Evolutionary conservation across 305 asterid genomes (phyloP).

Genomic region (Rubia peregrina): DNA sequence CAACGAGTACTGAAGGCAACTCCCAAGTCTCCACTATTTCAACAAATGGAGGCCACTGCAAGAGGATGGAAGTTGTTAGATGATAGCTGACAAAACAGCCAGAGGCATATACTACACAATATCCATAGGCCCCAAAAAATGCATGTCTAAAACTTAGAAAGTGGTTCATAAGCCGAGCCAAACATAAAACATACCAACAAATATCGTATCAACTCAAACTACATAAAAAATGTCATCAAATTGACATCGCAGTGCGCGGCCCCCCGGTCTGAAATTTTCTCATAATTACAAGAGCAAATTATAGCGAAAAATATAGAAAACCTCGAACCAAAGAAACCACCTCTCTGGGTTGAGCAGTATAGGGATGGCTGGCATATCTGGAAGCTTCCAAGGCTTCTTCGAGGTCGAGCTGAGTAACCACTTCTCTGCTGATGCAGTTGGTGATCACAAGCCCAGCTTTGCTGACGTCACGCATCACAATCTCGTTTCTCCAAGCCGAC

Average conservation of each 20-base stretch:
- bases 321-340: slow-evolving; percentile 24
- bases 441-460: slow-evolving; percentile 84
- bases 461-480: slow-evolving; percentile 84
- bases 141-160: too few relatives aligned
- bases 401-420: slow-evolving; percentile 65
- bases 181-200: not conserved
- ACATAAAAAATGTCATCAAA: too few relatives aligned
- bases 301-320: not conserved
- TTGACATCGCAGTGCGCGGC: not conserved
- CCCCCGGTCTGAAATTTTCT: not conserved
- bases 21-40: slow-evolving; percentile 96
- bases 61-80: slow-evolving; percentile 15
- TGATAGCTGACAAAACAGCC: not conserved
- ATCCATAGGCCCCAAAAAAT: too few relatives aligned
- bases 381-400: slow-evolving; percentile 95
- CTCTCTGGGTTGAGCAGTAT: slow-evolving; percentile 91
- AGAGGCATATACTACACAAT: not conserved
- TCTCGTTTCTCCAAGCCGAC: slow-evolving; percentile 59
- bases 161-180: not conserved
- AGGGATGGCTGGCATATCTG: slow-evolving; percentile 91
- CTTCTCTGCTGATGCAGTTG: slow-evolving; percentile 76
- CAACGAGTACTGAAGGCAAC: slow-evolving; percentile 83
- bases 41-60: slow-evolving; percentile 95
- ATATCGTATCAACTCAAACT: not conserved
- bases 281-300: not conserved